Base-by-base conservation (phyloP, 2,329 filamentous ascomycete genomes). In the Exophiala viscosa region DNA sequence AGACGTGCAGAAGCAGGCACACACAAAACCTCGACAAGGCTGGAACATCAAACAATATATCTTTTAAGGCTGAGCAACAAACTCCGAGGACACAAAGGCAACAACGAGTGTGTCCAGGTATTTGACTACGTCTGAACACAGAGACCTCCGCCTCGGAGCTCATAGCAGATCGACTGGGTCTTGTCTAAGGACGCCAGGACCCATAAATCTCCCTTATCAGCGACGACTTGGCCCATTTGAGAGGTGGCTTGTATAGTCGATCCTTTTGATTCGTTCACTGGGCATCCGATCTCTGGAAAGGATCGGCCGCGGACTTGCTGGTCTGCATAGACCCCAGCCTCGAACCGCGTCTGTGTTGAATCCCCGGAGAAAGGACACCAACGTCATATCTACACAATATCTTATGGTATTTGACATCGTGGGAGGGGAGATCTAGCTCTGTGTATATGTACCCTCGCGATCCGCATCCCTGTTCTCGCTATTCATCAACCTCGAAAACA, bases 331-430 rank as follows among this genome's bases (percentile, higher is more conserved):
- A 41, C 32, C 41, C 20, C 32, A 42, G 49, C 48, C 49, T 51
- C 38, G 20, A 53, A 46, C 38, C 28, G 32, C 32, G 36, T 45
- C 14, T 45, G 17, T 33, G 15, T 17, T 42, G 15, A n/a, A 36
- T 55, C 56, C 58, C 56, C 56, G 56, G 58, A 59, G 58, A 60
- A 55, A 55, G 48, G 17, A 48, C 31, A 52, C 45, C n/a, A 56
- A 48, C 50, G 45, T 59, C 58, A 55, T 45, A 47, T 59, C 53
- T 5, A 7, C 5, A 28, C 23, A 7, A 28, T 28, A 28, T 28
- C 23, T 28, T 7, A 28, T 28, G 23, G 28, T 18, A 2, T 41
- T 31, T 46, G 28, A 2, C 20, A 9, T 20, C 39, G 6, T 17
- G 41, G 23, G 18, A 31, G 36, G 18, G 33, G 32, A 38, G 14